These are phyloP conservation scores for Aureobasidium sp. DNA, from an alignment of 2,329 filamentous ascomycete genomes.

Conservation along the genomic window DNA sequence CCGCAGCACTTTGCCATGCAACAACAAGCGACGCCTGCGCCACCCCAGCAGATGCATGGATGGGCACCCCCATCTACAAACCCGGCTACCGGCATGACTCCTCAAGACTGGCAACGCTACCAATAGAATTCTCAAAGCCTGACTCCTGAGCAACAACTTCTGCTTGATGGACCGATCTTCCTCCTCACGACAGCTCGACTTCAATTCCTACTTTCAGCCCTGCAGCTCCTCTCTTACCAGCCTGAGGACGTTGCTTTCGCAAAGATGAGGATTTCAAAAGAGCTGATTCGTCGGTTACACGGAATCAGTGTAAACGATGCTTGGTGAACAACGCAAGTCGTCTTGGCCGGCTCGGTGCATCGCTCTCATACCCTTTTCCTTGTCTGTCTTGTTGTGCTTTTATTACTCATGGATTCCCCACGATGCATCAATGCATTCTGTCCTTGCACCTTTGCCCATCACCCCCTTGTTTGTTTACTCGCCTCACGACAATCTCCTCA, in stretches of 20 bases:
- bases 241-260: background rate
- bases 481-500: background rate
- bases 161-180: background rate
- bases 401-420: background rate
- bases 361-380: background rate
- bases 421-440: conserved; percentile 12
- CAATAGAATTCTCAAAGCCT: background rate
- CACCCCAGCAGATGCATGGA: conserved; percentile 44
- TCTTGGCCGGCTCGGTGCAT: background rate
- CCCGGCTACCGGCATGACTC: conserved; percentile 26
- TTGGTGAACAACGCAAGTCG: background rate
- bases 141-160: background rate
- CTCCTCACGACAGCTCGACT: background rate
- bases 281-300: background rate
- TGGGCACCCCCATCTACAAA: conserved; percentile 39
- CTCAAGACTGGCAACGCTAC: conserved; percentile 34
- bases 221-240: background rate
- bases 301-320: background rate
- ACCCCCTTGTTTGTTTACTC: conserved; percentile 1
- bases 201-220: background rate
- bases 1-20: conserved; percentile 36
- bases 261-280: background rate
- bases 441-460: background rate
- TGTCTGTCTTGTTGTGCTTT: background rate
- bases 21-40: conserved; percentile 21